Base-by-base conservation (phyloP, 139 green algal genomes). In the Chlamydomonas asymmetrica region DNA sequence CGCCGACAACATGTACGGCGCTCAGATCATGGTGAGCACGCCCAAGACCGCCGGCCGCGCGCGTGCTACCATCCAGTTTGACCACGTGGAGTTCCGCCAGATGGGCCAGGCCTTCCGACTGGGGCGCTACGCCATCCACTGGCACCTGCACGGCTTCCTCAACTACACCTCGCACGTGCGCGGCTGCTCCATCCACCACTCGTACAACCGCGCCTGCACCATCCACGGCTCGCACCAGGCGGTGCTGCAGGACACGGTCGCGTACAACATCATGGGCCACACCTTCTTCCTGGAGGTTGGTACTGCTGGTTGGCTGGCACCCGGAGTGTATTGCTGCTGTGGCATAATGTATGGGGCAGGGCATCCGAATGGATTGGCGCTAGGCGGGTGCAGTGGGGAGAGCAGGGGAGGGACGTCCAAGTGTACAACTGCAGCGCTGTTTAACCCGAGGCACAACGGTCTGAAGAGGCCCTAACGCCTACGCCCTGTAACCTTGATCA, bases 51-150 rank as follows among this genome's bases (percentile, higher is more conserved):
- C 29, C 5, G 64, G 50, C 71, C 45, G 60, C n/a, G 63, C 72
- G 0, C 69, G 60, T 3, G 69, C 61, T 35, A 57, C 48, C 49
- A 43, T 82, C 34, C 56, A 74, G 37, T 48, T 79, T 40, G 52
- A 78, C 43, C 71, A 89, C 57, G 73, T 85, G 10, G 84, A 89
- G 73, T 16, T 90, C 48, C 54, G 45, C n/a, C 71, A 62, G 50
- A 73, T 68, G 52, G 85, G 85, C 0, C 81, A 90, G 75, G 85
- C 81, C 9, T 88, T 84, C 74, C 40, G 65, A n/a, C 76, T 90
- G 52, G 85, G 85, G 41, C 78, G 89, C 31, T 95, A 95, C 73
- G 80, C 87, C 5, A 78, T 95, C 43, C 91, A 95, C 75, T 92
- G 91, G 79, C 91, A 95, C 82, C 83, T 94, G 80, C 79, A 88